Percentiles rank a stretch among this genome's conserved stretches.
These are phyloP conservation scores for Starmerella ratchasimensis DNA, from an alignment of 805 yeast genomes.

Conservation along the genomic window DNA sequence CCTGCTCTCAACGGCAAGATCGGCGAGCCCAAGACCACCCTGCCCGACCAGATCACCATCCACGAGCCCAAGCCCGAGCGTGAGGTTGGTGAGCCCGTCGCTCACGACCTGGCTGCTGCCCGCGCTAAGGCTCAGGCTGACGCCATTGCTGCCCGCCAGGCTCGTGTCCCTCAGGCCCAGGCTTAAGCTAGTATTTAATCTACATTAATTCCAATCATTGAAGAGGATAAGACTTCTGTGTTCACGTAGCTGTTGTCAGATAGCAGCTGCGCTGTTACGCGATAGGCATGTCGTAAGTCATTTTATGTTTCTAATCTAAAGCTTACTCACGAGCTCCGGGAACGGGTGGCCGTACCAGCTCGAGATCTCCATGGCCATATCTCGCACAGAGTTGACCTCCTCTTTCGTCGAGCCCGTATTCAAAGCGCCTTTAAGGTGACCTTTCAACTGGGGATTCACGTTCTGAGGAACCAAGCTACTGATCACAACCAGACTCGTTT, in stretches of 20 bases:
- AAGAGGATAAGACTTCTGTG: neutral
- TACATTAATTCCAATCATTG: no score
- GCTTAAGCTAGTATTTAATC: neutral
- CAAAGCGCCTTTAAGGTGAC: slow-evolving; percentile 75
- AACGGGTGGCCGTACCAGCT: slow-evolving; percentile 64
- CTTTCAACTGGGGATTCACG: slow-evolving; percentile 84
- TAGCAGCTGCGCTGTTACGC: no score
- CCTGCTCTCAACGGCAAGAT: slow-evolving; percentile 42
- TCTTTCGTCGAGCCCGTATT: slow-evolving; percentile 61
- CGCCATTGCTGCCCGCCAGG: slow-evolving; percentile 8
- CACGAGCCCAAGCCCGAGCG: slow-evolving; percentile 87
- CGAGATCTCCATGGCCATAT: slow-evolving; percentile 48
- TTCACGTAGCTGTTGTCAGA: neutral
- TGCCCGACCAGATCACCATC: slow-evolving; percentile 90
- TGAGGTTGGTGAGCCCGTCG: slow-evolving; percentile 48
- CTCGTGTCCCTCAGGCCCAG: neutral
- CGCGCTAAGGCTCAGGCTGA: slow-evolving; percentile 11
- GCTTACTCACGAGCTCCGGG: slow-evolving; percentile 41
- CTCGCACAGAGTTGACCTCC: slow-evolving; percentile 47
- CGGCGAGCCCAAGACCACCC: slow-evolving; percentile 36
- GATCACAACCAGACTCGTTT: slow-evolving; percentile 64
- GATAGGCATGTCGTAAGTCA: neutral
- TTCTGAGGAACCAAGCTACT: slow-evolving; percentile 81
- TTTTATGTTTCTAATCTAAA: slow-evolving; percentile 23
- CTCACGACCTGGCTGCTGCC: slow-evolving; percentile 36